Percentiles rank a stretch among this genome's conserved stretches.
Conservation (phyloP, 352 stramenopile species). For the Pythium grandisporangium region DNA sequence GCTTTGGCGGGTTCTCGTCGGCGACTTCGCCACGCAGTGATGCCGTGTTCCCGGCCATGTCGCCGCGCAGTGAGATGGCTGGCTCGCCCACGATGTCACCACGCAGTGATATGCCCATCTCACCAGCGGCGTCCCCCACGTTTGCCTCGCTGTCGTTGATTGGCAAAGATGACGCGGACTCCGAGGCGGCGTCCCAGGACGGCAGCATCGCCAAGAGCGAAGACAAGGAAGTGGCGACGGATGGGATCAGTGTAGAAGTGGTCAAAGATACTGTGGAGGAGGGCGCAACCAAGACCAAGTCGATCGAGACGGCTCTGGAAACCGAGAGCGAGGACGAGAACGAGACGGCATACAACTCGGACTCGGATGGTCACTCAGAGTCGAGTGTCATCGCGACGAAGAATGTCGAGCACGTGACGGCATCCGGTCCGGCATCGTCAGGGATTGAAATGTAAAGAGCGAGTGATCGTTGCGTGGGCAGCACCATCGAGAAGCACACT, state of each 20-base stretch:
- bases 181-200: too few species aligned
- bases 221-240: too few species aligned
- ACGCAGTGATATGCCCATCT: slow-evolving; percentile 3
- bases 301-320: too few species aligned
- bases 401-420: slow-evolving; percentile 46
- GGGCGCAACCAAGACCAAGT: too few species aligned
- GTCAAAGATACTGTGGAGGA: too few species aligned
- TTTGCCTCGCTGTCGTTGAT: slow-evolving; percentile 32
- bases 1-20: slow-evolving; percentile 2
- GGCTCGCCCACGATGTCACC: slow-evolving; percentile 33
- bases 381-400: slow-evolving; percentile 65
- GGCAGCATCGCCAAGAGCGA: too few species aligned
- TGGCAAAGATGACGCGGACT: too few species aligned
- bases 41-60: too few species aligned
- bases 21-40: slow-evolving; percentile 15
- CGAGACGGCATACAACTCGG: slow-evolving; percentile 43
- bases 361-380: slow-evolving; percentile 45
- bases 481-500: too few species aligned
- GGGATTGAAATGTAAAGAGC: slow-evolving; percentile 74
- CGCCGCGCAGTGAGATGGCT: slow-evolving; percentile 23
- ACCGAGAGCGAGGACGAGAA: slow-evolving; percentile 33
- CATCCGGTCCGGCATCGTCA: slow-evolving; percentile 37
- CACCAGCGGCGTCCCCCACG: slow-evolving; percentile 25
- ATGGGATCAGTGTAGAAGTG: too few species aligned
- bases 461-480: too few species aligned